A percentile compares a stretch with the other conserved stretches of the same genome.
phyloP scores from a whole-genome alignment of 225 moss, liverwort and hornwort species.

The Lunularia cruciata region DNA sequence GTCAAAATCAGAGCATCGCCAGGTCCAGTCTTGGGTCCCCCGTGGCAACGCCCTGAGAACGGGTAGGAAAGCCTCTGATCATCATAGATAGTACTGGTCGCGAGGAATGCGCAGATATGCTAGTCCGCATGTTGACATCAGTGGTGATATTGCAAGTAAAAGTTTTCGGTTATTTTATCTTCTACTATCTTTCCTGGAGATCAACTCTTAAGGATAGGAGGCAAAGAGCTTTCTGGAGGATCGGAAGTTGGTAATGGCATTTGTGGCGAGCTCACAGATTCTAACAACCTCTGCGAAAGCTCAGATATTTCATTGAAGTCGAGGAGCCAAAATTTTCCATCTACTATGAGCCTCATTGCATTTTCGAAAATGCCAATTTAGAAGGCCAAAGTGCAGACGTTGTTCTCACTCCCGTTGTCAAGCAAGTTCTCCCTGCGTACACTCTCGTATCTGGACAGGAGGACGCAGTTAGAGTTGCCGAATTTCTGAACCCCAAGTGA shows the following conservation, averaged over 20 bases:
- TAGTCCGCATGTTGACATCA: no score
- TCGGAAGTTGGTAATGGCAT: no score
- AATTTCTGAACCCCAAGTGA: conserved; percentile 81
- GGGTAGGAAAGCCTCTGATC: conserved; percentile 71
- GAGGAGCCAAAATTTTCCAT: conserved; percentile 65
- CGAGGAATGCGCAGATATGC: no score
- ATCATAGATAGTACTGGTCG: background rate
- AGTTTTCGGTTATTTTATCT: no score
- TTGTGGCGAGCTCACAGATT: background rate
- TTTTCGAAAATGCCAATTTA: conserved; percentile 66
- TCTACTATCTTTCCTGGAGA: background rate
- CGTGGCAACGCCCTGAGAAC: conserved; percentile 98
- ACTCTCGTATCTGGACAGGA: conserved; percentile 91
- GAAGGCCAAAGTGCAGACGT: conserved; percentile 68
- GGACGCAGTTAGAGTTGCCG: conserved; percentile 82
- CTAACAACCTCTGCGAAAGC: background rate
- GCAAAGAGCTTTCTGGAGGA: no score
- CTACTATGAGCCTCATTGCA: conserved; percentile 91
- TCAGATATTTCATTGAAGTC: conserved; percentile 81
- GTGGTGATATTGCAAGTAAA: no score
- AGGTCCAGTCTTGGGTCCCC: conserved; percentile 89
- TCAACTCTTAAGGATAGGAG: no score
- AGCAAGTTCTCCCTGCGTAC: conserved; percentile 75
- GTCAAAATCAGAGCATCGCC: conserved; percentile 67
- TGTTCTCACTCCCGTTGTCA: conserved; percentile 78